Percentiles rank a stretch among this genome's conserved stretches.
These are phyloP conservation scores for Capronia epimyces DNA, from an alignment of 2,329 filamentous ascomycete genomes.

Conservation along the genomic window DNA sequence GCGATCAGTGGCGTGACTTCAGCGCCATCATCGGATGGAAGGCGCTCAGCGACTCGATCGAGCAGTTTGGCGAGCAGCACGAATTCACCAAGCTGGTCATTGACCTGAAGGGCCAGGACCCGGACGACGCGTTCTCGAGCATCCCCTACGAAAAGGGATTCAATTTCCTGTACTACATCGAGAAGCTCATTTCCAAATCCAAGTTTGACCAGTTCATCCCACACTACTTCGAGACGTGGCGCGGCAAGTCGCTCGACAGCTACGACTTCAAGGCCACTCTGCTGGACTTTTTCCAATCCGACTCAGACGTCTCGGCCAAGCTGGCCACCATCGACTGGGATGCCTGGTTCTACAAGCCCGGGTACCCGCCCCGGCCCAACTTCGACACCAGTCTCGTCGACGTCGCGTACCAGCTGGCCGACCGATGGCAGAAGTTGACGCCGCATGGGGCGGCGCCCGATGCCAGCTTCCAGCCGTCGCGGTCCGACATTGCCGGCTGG, in stretches of 20 bases:
- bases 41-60: conserved; percentile 71
- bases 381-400: conserved; percentile 88
- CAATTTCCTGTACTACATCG: conserved; percentile 85
- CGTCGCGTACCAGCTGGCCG: conserved; percentile 73
- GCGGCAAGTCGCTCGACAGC: conserved; percentile 80
- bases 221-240: conserved; percentile 84
- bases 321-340: conserved; percentile 79
- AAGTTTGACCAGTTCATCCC: conserved; percentile 94
- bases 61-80: conserved; percentile 73
- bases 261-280: conserved; percentile 91
- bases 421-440: conserved; percentile 65
- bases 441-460: conserved; percentile 17
- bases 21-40: conserved; percentile 97
- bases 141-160: conserved; percentile 97
- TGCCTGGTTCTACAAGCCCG: conserved; percentile 78
- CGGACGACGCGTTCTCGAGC: conserved; percentile 89
- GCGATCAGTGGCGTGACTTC: conserved; percentile 78
- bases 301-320: conserved; percentile 53
- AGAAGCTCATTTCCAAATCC: conserved; percentile 74
- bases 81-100: conserved; percentile 90
- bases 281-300: conserved; percentile 71
- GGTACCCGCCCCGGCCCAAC: conserved; percentile 80
- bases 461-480: conserved; percentile 53
- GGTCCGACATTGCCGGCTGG: conserved; percentile 66
- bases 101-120: conserved; percentile 82